These are phyloP conservation scores for Mytilinidion resinicola DNA, from an alignment of 495 filamentous ascomycete species.

Conservation along the genomic window DNA sequence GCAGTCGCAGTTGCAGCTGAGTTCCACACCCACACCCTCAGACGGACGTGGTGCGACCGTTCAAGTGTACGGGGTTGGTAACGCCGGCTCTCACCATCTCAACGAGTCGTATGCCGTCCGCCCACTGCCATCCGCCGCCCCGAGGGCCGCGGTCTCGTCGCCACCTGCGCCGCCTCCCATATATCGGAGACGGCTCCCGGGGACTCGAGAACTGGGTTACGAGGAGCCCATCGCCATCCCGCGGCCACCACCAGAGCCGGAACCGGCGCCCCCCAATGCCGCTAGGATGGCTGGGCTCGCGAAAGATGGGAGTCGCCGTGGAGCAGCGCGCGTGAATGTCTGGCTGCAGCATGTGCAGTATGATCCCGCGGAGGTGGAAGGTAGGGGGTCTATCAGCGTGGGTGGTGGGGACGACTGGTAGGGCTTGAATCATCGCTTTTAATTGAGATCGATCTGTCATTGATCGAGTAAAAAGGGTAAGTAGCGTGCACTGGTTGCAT, in stretches of 20 bases:
- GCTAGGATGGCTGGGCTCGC: constrained; percentile 29
- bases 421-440: neutral
- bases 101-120: constrained; percentile 27
- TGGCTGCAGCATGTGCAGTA: constrained; percentile 28
- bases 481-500: no score
- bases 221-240: neutral
- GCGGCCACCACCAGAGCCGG: constrained; percentile 4
- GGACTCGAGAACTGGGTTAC: neutral
- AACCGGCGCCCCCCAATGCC: constrained; percentile 7
- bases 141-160: constrained; percentile 13
- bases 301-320: constrained; percentile 17
- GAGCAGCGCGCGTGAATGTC: constrained; percentile 25
- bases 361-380: constrained; percentile 20
- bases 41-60: constrained; percentile 12
- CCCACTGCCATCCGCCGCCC: constrained; percentile 10
- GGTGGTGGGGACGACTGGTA: constrained; percentile 19
- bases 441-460: constrained; percentile 22
- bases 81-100: constrained; percentile 20
- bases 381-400: neutral
- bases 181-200: neutral
- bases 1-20: constrained; percentile 42
- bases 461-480: neutral
- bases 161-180: neutral
- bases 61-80: constrained; percentile 24
- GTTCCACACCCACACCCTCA: constrained; percentile 20